Base-by-base conservation (phyloP, 2,329 filamentous ascomycete genomes). In the Plectosphaerella sp. region DNA sequence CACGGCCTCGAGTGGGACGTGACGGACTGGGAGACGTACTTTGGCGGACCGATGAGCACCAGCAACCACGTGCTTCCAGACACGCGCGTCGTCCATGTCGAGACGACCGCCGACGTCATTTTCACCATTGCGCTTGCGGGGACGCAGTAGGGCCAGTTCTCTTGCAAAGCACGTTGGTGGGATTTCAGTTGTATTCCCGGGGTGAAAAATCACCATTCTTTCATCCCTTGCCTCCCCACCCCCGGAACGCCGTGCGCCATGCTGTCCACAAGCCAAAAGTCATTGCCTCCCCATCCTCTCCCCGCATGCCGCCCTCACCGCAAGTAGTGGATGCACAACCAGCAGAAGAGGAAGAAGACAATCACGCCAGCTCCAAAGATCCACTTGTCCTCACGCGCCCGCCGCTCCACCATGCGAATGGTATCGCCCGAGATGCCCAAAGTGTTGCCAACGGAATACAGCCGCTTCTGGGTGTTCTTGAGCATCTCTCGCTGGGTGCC, bases 321-420 rank as follows among this genome's bases (percentile, higher is more conserved):
- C 71, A 99, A 69, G 66, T 83, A 97, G 71, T 92, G 88, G 65
- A 99, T 67, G 52, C 96, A 91, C 58, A 94, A 72, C 84, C 91
- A 97, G 70, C 93, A 96, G 67, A 99, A 99, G 37, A 82, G 65
- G 62, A 97, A 89, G 69, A 99, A 99, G 36, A 94, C 71, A 5
- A 95, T 71, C 3, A 93, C 91, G 0, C 94, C 91, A 0, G 76
- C 88, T 79, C 88, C 89, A 68, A 99, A 99, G 36, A 99, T 96
- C 91, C 92, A 97, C 72, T 97, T 97, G 68, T 99, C 94, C 75
- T 97, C 89, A 68, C 85, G 88, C 48, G 94, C 91, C 57, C 94
- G 79, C 60, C 94, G 75, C 72, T 97, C 93, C 42, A 99, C 88
- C 91, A 94, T 97, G 46, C 94, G 85, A 58, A 99, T 99, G 2